Evolutionary conservation across 2,329 filamentous ascomycete species (phyloP).

Genomic region (Chaetomium globosum): DNA sequence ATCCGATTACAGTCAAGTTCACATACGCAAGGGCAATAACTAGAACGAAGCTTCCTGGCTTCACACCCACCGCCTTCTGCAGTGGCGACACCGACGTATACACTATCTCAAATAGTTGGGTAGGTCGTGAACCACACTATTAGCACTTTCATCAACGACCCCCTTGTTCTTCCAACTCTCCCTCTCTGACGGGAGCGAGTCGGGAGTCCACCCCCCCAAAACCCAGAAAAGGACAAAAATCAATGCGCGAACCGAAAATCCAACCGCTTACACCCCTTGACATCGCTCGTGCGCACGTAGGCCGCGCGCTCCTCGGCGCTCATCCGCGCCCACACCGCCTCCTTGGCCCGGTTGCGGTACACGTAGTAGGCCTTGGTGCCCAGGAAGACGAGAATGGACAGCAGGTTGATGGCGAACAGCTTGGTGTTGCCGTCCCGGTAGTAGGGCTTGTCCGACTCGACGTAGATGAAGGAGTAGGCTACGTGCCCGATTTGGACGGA

Average conservation of each 20-base stretch:
- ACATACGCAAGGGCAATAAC: too few species aligned
- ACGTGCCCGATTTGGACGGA: constrained; percentile 44
- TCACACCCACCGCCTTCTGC: too few species aligned
- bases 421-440: constrained; percentile 59
- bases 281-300: constrained; percentile 51
- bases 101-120: too few species aligned
- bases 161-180: too few species aligned
- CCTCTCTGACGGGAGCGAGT: too few species aligned
- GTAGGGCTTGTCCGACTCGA: constrained; percentile 56
- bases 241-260: constrained; percentile 49
- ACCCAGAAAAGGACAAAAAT: neutral
- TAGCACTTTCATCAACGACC: too few species aligned
- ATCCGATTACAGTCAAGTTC: too few species aligned
- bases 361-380: constrained; percentile 58
- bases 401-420: constrained; percentile 53
- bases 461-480: constrained; percentile 51
- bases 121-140: too few species aligned
- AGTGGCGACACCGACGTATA: too few species aligned
- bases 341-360: constrained; percentile 51
- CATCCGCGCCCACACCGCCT: constrained; percentile 53
- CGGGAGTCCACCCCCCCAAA: too few species aligned
- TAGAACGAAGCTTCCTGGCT: too few species aligned
- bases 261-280: constrained; percentile 50
- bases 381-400: constrained; percentile 55
- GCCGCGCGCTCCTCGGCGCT: constrained; percentile 50